Evolutionary conservation across 2,329 filamentous ascomycete genomes (phyloP), one percentile per base, ranked within the genome.

Genomic region (Pleomassaria siparia): DNA sequence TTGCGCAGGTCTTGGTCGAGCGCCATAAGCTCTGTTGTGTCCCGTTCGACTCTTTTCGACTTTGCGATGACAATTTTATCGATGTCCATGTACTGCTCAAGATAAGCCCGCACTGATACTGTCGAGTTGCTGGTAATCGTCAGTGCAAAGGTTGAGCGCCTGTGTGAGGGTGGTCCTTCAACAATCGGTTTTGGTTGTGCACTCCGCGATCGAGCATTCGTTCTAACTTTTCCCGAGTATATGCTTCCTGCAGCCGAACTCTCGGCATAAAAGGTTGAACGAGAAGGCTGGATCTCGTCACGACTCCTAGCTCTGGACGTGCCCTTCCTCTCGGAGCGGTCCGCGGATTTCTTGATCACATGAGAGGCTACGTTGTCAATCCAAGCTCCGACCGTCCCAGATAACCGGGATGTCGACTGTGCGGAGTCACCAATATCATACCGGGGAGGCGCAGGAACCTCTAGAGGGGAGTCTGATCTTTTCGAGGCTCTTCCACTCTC

Each of bases 1-100:
- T 64, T 63, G 15, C 57, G 54, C 2, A 69, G 50, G 1, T 63
- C 62, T 3, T 63, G 61, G 43, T 69, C 64, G 1, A 67, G 51
- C 1, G 58, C 63, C 4, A 60, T 48, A 24, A 57, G 52, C 22
- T 65, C 59, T n/a, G 56, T 55, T 5, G 55, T 43, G 16, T 56
- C 55, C 3, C 67, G 44, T 9, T 60, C 50, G 30, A 60, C 59
- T 7, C 66, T 49, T n/a, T 59, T 61, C 12, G 46, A 51, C 41
- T 62, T 63, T 2, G 64, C 56, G 13, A 66, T 56, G 18, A 62
- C 61, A 13, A 66, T 59, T 40, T 62, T 63, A 25, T 66, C 65
- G 16, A 56, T 59, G 1, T 59, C 64, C 20, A 66, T 53, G 12
- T 54, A 46, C 30, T 58, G 60, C 21, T 61, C 48, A 25, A 66